A percentile compares a stretch with the other conserved stretches of the same genome.
These are phyloP conservation scores for Nakaseomyces sp. DNA, from an alignment of 1,139 yeast species.

Conservation along the genomic window DNA sequence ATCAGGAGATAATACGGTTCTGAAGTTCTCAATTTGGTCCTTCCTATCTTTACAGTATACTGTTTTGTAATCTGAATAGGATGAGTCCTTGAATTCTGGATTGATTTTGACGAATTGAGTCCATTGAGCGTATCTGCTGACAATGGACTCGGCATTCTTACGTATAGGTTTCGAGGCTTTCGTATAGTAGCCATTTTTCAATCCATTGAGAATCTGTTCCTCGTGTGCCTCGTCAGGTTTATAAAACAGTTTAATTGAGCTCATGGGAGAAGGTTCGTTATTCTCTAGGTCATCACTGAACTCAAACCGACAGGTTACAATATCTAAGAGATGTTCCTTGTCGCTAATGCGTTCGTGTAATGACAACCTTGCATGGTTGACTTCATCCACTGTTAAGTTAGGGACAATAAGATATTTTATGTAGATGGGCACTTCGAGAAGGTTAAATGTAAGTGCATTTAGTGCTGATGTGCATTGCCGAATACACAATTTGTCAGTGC, in stretches of 20 bases:
- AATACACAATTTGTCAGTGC: slow-evolving; percentile 72
- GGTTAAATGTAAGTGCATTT: slow-evolving; percentile 39
- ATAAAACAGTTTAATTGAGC: slow-evolving; percentile 14
- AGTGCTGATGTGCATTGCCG: slow-evolving; percentile 57
- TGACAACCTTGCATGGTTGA: slow-evolving; percentile 40
- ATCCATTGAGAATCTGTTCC: slow-evolving; percentile 45
- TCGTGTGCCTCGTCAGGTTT: slow-evolving; percentile 3
- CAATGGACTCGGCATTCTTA: slow-evolving; percentile 35
- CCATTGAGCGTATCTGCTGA: slow-evolving; percentile 21
- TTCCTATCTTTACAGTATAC: slow-evolving; percentile 16
- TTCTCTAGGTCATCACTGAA: slow-evolving; percentile 20
- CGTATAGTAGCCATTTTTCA: slow-evolving; percentile 42
- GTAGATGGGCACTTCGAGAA: slow-evolving; percentile 38
- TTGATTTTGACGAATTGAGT: slow-evolving; percentile 11
- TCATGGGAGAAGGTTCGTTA: slow-evolving; percentile 25
- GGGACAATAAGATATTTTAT: slow-evolving; percentile 52
- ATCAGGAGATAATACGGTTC: slow-evolving; percentile 18
- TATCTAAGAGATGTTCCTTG: slow-evolving; percentile 8
- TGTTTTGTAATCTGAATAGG: slow-evolving; percentile 25
- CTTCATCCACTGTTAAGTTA: slow-evolving; percentile 20
- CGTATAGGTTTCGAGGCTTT: slow-evolving; percentile 39
- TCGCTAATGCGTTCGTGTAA: slow-evolving; percentile 36
- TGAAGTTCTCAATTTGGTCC: slow-evolving; percentile 12
- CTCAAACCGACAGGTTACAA: slow-evolving; percentile 10
- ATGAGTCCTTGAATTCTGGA: slow-evolving; percentile 5